Evolutionary conservation across 1,284 basidiomycete species (phyloP), one percentile per base, ranked within the genome.

Genomic region (Anthracocystis setariae): DNA sequence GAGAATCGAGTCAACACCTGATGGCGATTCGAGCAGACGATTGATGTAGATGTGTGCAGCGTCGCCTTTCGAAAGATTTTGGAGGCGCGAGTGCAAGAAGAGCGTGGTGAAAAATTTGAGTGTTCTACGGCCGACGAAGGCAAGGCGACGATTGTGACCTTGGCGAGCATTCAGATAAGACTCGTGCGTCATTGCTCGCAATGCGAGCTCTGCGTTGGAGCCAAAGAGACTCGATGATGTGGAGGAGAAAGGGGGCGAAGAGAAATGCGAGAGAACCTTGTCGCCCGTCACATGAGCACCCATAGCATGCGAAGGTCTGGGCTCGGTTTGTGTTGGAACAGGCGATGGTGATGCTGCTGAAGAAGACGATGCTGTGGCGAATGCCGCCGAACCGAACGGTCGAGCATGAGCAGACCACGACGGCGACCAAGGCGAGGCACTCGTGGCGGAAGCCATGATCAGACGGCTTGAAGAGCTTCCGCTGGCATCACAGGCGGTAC

Each of bases 121-220:
- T 5, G 75, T 73, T 25, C 79, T 67, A 3, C 80, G 74, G 50
- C 78, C 78, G 4, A 81, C 53, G 46, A 82, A 82, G 4, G 76
- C 73, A 5, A 82, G 64, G 23, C 80, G 55, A 2, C 80, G 62
- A 39, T 81, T 82, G 47, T 82, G 78, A 8, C 76, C 78, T 27
- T 74, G 55, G 23, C 66, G 40, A 21, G 68, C 74, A 39, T 74
- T 64, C 29, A 62, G 60, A 45, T 70, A 79, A 47, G 74, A 77
- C 47, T 81, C 79, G 57, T 82, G 79, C 12, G 80, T 82, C 10
- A 81, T 59, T 5, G 75, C 72, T 25, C 74, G 64, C 13, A 63
- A 55, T 15, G 74, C 74, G 10, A 82, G 56, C 15, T 57, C 63
- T 23, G 63, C 65, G 24, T 78, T 69, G 15, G 46, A 39, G 17